A percentile compares a stretch with the other conserved stretches of the same genome.
phyloP scores from a whole-genome alignment of 192 early-diverging fungal genomes.

The Mortierella hygrophila region DNA sequence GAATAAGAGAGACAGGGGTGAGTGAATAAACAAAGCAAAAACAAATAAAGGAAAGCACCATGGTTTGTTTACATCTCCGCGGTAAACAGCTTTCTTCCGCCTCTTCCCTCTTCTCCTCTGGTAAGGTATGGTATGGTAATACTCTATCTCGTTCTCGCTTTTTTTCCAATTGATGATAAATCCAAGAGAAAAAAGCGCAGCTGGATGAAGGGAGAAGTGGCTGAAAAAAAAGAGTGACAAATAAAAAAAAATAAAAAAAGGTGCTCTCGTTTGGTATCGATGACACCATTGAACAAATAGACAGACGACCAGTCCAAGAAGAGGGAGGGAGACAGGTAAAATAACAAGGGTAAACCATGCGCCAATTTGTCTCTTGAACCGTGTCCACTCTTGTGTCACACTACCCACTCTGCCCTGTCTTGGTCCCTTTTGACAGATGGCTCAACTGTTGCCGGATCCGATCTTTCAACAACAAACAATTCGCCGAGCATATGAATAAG shows the following conservation, averaged over 20 bases:
- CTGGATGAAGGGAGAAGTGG: not conserved
- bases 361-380: not conserved
- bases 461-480: not conserved
- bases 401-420: not conserved
- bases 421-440: not conserved
- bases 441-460: constrained; percentile 7
- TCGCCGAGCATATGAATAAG: not conserved
- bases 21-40: constrained; percentile 5
- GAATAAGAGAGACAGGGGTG: not conserved
- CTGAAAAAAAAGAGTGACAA: not conserved
- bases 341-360: constrained; percentile 10
- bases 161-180: constrained; percentile 2
- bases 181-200: not conserved
- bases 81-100: constrained; percentile 4
- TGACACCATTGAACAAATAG: not conserved
- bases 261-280: not conserved
- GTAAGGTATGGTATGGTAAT: not conserved
- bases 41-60: not conserved
- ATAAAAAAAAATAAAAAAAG: not conserved
- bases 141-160: not conserved
- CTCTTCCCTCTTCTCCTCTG: not conserved
- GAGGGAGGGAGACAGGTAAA: not conserved
- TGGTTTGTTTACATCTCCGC: constrained; percentile 6
- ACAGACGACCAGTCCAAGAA: not conserved
- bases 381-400: constrained; percentile 2